These are phyloP conservation scores for Trapa bicornis DNA, from an alignment of 345 rosid genomes.

Conservation along the genomic window DNA sequence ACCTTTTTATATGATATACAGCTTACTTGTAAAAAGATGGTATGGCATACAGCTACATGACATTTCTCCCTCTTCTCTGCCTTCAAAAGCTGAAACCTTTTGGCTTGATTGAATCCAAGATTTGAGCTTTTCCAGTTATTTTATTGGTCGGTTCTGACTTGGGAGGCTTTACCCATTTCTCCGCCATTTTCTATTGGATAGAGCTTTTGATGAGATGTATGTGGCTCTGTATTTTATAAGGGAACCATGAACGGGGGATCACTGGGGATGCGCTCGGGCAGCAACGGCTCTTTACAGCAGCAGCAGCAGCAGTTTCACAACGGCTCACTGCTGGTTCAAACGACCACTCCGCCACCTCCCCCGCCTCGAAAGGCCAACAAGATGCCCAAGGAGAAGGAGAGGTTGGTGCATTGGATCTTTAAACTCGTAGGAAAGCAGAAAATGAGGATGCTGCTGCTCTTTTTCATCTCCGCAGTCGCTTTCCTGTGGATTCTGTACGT, in stretches of 20 bases:
- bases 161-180: neutral
- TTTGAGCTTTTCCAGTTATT: neutral
- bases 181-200: neutral
- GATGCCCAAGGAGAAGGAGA: constrained; percentile 77
- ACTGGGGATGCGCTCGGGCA: constrained; percentile 72
- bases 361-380: constrained; percentile 45
- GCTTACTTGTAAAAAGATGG: too few relatives aligned
- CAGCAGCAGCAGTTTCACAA: constrained; percentile 29
- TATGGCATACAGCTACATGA: too few relatives aligned
- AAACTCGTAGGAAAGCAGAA: constrained; percentile 82
- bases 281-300: constrained; percentile 75
- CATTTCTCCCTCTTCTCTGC: neutral
- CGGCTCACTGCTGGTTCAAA: constrained; percentile 28
- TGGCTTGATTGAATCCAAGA: neutral
- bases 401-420: constrained; percentile 67
- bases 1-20: too few relatives aligned
- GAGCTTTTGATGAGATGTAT: neutral
- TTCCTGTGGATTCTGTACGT: constrained; percentile 69
- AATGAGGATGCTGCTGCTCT: constrained; percentile 84
- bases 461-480: constrained; percentile 65
- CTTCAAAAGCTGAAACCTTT: neutral
- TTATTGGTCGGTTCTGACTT: neutral
- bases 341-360: constrained; percentile 11
- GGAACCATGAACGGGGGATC: constrained; percentile 49
- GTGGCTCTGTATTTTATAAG: neutral